These are phyloP conservation scores for Neurospora terricola DNA, from an alignment of 495 filamentous ascomycete genomes.

Conservation along the genomic window DNA sequence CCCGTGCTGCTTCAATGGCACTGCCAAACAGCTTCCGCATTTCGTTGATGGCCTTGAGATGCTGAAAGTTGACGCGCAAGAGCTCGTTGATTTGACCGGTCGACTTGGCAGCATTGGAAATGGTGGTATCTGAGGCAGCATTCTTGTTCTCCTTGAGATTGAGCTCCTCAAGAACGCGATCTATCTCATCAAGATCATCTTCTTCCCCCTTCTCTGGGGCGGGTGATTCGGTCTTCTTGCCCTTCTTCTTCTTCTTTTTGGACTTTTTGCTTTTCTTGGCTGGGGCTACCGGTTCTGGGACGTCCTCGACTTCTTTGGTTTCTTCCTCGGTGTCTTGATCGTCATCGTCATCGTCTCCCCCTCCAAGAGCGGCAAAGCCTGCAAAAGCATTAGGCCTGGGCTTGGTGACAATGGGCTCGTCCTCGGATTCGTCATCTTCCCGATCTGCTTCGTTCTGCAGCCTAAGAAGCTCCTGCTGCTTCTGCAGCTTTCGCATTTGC, in stretches of 20 bases:
- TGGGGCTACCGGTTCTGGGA: constrained; percentile 23
- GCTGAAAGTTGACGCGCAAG: constrained; percentile 63
- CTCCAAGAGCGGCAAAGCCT: constrained; percentile 38
- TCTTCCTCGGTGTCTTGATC: constrained; percentile 34
- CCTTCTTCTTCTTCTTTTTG: constrained; percentile 54
- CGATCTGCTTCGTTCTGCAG: constrained; percentile 26
- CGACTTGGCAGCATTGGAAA: constrained; percentile 1
- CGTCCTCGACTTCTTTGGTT: constrained; percentile 33
- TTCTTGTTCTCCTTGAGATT: constrained; percentile 20
- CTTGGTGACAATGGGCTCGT: constrained; percentile 30
- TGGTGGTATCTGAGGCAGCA: background rate
- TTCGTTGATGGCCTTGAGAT: constrained; percentile 81
- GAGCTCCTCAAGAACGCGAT: constrained; percentile 63
- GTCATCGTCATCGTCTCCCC: constrained; percentile 28
- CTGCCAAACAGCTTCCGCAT: constrained; percentile 90
- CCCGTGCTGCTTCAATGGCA: constrained; percentile 54
- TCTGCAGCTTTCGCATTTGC: constrained; percentile 67
- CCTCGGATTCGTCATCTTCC: constrained; percentile 34
- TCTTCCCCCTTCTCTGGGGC: constrained; percentile 12
- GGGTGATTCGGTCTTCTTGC: constrained; percentile 21
- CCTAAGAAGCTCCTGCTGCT: constrained; percentile 49
- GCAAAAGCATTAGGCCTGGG: constrained; percentile 36
- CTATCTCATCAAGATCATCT: constrained; percentile 65
- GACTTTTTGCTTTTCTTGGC: constrained; percentile 44
- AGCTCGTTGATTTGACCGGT: constrained; percentile 40